Conservation (phyloP, 495 filamentous ascomycete genomes). For the Tetracladium marchalianum region DNA sequence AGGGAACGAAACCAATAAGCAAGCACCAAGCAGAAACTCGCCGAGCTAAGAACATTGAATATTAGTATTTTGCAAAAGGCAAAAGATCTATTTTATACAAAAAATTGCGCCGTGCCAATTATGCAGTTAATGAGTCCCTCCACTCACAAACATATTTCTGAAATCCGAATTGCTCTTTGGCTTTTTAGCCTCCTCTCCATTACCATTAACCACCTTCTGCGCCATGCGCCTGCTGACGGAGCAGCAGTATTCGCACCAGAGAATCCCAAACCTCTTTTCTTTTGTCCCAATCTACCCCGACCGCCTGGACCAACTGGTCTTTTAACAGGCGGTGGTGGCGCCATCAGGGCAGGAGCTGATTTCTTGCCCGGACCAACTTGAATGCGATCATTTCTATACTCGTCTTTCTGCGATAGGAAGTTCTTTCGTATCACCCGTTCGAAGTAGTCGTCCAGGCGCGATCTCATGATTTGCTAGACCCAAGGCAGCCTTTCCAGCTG, state of each 20-base stretch:
- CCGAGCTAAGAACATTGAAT: too few relatives aligned
- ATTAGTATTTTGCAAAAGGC: too few relatives aligned
- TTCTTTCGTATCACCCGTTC: slow-evolving; percentile 60
- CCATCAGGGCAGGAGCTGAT: slow-evolving; percentile 29
- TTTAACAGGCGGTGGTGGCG: slow-evolving; percentile 41
- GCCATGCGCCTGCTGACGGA: slow-evolving; percentile 20
- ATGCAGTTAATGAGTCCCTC: slow-evolving; percentile 6
- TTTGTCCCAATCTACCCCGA: slow-evolving; percentile 44
- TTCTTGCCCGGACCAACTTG: slow-evolving; percentile 32
- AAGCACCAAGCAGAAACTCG: too few relatives aligned
- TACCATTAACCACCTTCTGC: slow-evolving; percentile 12
- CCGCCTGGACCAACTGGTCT: slow-evolving; percentile 43
- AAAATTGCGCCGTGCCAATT: neutral
- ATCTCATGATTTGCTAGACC: slow-evolving; percentile 66
- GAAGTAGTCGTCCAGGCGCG: slow-evolving; percentile 49
- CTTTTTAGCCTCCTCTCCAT: slow-evolving; percentile 20
- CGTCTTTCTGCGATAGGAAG: slow-evolving; percentile 45
- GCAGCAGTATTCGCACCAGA: slow-evolving; percentile 23
- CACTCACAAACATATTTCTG: slow-evolving; percentile 57
- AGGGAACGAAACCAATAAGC: too few relatives aligned
- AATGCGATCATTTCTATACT: slow-evolving; percentile 39
- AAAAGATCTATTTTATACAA: neutral
- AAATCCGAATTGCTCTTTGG: slow-evolving; percentile 85
- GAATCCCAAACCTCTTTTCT: slow-evolving; percentile 39
- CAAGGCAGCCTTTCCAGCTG: slow-evolving; percentile 65